These are phyloP conservation scores for Turritis glabra DNA, from an alignment of 345 rosid genomes.

Conservation along the genomic window DNA sequence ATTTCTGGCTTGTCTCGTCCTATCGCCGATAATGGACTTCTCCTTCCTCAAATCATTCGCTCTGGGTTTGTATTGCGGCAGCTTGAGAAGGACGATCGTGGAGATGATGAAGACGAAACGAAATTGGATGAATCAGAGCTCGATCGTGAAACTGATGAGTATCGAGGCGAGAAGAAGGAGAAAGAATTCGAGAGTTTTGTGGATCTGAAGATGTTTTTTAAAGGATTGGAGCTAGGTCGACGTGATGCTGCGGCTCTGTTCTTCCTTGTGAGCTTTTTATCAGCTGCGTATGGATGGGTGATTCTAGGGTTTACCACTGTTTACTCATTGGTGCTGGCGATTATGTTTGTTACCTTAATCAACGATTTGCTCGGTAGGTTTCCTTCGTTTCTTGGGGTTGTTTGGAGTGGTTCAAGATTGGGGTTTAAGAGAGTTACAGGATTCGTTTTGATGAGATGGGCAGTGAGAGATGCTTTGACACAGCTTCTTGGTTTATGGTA, in stretches of 20 bases:
- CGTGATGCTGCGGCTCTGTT: conserved; percentile 72
- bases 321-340: conserved; percentile 76
- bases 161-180: conserved; percentile 31
- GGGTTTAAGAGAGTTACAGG: conserved; percentile 83
- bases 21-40: conserved; percentile 59
- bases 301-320: conserved; percentile 81
- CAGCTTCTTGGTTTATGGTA: conserved; percentile 88
- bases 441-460: conserved; percentile 87
- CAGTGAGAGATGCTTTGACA: conserved; percentile 82
- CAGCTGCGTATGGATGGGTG: conserved; percentile 94
- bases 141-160: conserved; percentile 21
- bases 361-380: conserved; percentile 68
- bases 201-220: conserved; percentile 64
- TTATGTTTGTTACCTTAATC: conserved; percentile 67
- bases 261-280: conserved; percentile 68
- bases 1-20: conserved; percentile 56
- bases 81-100: conserved; percentile 24
- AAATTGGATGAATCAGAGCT: conserved; percentile 28
- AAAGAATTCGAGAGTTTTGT: conserved; percentile 47
- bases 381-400: conserved; percentile 51
- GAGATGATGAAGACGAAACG: neutral
- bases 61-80: conserved; percentile 52
- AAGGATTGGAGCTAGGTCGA: conserved; percentile 68
- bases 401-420: conserved; percentile 76
- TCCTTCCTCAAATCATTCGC: conserved; percentile 55